Conservation (phyloP, 2,329 filamentous ascomycete species). For the Plenodomus lindquistii region DNA sequence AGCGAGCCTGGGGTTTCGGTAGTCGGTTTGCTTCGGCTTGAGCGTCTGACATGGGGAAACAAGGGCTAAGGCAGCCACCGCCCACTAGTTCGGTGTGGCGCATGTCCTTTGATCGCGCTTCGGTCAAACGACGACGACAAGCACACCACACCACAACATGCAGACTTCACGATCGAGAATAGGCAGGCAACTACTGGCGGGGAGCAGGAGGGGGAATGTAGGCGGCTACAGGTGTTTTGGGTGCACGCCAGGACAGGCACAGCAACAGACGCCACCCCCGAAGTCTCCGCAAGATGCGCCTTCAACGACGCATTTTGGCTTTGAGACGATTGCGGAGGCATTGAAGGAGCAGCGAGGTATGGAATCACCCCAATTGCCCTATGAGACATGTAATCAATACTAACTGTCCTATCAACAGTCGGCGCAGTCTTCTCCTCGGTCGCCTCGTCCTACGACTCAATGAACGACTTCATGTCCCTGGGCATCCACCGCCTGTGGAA, state of each 20-base stretch:
- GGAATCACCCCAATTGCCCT: not conserved
- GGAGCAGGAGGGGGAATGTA: conserved; percentile 11
- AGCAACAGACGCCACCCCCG: conserved; percentile 44
- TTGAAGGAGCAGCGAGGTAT: conserved; percentile 73
- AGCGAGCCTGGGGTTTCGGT: conserved; percentile 19
- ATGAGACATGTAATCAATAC: not conserved
- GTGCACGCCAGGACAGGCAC: conserved; percentile 48
- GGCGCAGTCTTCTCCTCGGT: conserved; percentile 93
- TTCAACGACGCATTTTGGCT: conserved; percentile 86
- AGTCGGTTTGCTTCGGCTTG: conserved; percentile 37
- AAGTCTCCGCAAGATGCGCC: conserved; percentile 47
- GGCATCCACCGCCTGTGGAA: conserved; percentile 97
- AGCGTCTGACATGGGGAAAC: conserved; percentile 5
- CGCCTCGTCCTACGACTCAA: conserved; percentile 90
- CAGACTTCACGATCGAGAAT: conserved; percentile 31
- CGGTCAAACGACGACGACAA: conserved; percentile 15
- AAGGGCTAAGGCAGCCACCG: conserved; percentile 8
- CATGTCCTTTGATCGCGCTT: conserved; percentile 29
- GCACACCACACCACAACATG: conserved; percentile 22
- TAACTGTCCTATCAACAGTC: conserved; percentile 52
- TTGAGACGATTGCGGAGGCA: conserved; percentile 78
- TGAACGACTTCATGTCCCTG: conserved; percentile 99
- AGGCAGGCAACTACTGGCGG: conserved; percentile 38
- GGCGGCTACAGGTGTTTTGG: conserved; percentile 55
- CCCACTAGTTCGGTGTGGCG: conserved; percentile 14